phyloP scores from a whole-genome alignment of 805 yeast species.

The Zygoascus flipseniorum region DNA sequence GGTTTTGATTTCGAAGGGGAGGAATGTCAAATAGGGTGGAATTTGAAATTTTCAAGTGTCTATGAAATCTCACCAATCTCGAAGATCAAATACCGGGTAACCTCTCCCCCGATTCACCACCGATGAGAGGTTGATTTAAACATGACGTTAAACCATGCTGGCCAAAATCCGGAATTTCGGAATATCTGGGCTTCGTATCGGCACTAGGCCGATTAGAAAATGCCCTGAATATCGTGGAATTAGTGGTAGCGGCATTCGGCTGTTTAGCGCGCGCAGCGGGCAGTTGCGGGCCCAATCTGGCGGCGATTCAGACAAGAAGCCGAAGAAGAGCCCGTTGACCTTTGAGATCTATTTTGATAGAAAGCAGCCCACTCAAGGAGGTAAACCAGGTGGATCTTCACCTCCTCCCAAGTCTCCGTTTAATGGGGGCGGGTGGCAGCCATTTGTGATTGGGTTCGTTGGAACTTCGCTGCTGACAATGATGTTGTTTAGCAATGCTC shows the following conservation, averaged over 20 bases:
- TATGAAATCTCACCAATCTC: no score
- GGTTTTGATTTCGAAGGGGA: neutral
- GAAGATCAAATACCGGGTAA: no score
- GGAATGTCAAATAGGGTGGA: neutral
- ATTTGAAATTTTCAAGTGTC: neutral
- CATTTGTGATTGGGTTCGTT: neutral
- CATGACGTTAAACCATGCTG: neutral
- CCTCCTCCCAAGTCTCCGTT: neutral
- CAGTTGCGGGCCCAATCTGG: neutral
- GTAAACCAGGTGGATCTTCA: neutral
- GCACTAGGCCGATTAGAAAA: no score
- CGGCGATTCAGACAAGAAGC: neutral
- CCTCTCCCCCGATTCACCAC: neutral
- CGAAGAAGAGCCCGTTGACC: conserved; percentile 1
- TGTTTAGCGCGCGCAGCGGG: neutral
- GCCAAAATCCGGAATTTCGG: neutral
- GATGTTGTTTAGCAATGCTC: neutral
- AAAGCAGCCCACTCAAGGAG: neutral
- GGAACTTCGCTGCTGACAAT: neutral
- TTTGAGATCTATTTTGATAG: neutral
- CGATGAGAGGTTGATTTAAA: neutral
- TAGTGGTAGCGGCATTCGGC: neutral
- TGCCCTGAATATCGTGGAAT: neutral
- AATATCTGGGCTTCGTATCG: neutral
- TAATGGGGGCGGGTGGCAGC: conserved; percentile 1